A percentile compares a stretch with the other conserved stretches of the same genome.
Evolutionary conservation across 345 rosid genomes (phyloP).

Genomic region (Bruguiera sexangula): DNA sequence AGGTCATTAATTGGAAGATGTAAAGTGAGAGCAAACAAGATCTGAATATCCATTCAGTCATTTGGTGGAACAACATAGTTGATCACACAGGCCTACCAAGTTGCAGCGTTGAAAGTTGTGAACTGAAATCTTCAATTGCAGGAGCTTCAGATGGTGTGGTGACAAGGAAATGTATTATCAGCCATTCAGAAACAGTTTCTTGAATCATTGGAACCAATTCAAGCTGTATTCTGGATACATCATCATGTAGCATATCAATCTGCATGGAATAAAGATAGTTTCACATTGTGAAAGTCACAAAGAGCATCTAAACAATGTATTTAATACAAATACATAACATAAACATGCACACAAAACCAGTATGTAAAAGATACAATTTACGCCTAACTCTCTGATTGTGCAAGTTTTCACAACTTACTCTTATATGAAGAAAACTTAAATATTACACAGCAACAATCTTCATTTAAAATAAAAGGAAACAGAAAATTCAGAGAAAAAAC

Average conservation of each 20-base stretch:
- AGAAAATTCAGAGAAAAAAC: constrained; percentile 19
- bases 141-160: constrained; percentile 73
- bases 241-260: constrained; percentile 68
- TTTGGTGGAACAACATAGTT: background rate
- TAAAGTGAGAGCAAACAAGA: background rate
- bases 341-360: no score
- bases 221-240: constrained; percentile 63
- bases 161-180: constrained; percentile 60
- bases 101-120: constrained; percentile 79
- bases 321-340: no score
- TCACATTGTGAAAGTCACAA: no score
- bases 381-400: no score
- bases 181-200: constrained; percentile 83
- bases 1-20: background rate
- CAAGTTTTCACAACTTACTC: no score
- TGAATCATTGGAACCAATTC: constrained; percentile 90
- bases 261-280: constrained; percentile 24
- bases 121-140: constrained; percentile 79
- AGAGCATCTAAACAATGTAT: no score
- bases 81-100: constrained; percentile 53
- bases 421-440: no score
- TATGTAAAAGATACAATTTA: no score
- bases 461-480: constrained; percentile 1
- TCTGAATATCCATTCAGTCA: background rate
- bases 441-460: no score